phyloP scores from a whole-genome alignment of 176 grass and related monocot species.

The Eremochloa ophiuroides region DNA sequence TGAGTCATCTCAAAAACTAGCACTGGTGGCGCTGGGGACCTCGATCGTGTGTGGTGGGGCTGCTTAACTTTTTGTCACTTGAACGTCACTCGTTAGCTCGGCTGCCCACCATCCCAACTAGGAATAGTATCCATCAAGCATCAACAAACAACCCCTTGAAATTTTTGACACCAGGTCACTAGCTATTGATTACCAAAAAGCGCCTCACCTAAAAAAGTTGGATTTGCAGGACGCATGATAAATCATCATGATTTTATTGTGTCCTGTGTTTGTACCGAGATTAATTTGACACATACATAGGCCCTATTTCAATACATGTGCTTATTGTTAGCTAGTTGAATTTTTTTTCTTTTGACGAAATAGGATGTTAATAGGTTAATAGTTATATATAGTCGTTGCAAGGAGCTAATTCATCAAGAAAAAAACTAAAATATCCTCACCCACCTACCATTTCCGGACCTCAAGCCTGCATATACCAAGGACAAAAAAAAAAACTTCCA shows the following conservation, averaged over 20 bases:
- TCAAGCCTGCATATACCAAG: neutral
- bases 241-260: neutral
- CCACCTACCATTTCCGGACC: neutral
- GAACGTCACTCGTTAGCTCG: neutral
- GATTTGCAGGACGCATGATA: neutral
- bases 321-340: no score
- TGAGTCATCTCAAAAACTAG: neutral
- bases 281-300: neutral
- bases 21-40: no score
- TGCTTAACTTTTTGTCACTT: neutral
- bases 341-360: no score
- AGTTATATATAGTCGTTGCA: no score
- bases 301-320: neutral
- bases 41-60: neutral
- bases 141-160: slow-evolving; percentile 7
- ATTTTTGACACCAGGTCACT: neutral
- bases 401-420: no score
- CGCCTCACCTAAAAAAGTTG: neutral
- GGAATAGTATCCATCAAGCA: neutral
- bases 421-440: neutral
- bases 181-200: neutral
- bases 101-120: neutral
- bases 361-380: no score
- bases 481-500: neutral
- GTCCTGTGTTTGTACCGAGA: neutral